Evolutionary conservation across 495 filamentous ascomycete genomes (phyloP).

Genomic region (Cryomyces minteri): DNA sequence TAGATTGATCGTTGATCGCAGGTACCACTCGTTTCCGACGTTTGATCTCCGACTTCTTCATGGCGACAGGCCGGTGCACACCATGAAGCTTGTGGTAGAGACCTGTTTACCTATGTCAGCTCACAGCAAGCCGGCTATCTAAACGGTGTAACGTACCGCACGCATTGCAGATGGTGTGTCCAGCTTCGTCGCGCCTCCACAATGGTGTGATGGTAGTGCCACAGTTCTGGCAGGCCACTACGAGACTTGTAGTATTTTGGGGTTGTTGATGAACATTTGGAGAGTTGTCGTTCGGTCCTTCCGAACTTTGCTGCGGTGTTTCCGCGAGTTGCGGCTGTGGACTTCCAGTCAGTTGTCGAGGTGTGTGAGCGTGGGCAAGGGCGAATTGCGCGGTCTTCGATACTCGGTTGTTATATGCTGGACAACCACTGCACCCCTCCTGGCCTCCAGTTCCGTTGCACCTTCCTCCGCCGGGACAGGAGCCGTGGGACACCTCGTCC

Average conservation of each 20-base stretch:
- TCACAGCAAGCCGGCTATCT: slow-evolving; percentile 1
- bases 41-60: slow-evolving; percentile 97
- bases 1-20: slow-evolving; percentile 37
- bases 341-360: not conserved
- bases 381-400: slow-evolving; percentile 65
- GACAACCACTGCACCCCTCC: slow-evolving; percentile 90
- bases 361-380: slow-evolving; percentile 25
- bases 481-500: slow-evolving; percentile 54
- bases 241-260: slow-evolving; percentile 42
- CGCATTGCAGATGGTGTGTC: slow-evolving; percentile 96
- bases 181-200: slow-evolving; percentile 87
- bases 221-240: slow-evolving; percentile 94
- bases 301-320: not conserved
- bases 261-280: slow-evolving; percentile 1
- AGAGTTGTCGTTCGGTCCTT: not conserved
- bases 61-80: slow-evolving; percentile 74
- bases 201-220: slow-evolving; percentile 91
- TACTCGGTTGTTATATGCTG: slow-evolving; percentile 91
- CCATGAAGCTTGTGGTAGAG: slow-evolving; percentile 97
- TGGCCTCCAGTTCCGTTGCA: slow-evolving; percentile 96
- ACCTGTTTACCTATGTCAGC: slow-evolving; percentile 27
- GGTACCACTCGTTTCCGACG: slow-evolving; percentile 90
- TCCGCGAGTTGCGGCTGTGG: not conserved
- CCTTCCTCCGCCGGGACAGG: slow-evolving; percentile 84
- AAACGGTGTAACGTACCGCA: slow-evolving; percentile 53